These are phyloP conservation scores for Botrytis porri DNA, from an alignment of 2,329 filamentous ascomycete species.

Conservation along the genomic window DNA sequence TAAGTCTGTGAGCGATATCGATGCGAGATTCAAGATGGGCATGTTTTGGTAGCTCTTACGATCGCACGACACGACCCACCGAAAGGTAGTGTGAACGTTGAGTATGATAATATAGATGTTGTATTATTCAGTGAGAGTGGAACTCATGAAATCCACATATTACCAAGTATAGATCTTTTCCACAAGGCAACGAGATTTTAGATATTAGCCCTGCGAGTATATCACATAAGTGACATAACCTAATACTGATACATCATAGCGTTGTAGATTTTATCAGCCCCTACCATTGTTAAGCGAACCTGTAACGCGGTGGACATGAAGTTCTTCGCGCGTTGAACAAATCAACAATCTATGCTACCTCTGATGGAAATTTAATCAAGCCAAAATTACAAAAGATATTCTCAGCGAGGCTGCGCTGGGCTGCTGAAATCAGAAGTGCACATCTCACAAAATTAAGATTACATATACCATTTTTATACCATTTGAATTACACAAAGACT, in stretches of 20 bases:
- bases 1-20: conserved; percentile 6
- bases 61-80: background rate
- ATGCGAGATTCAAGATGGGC: background rate
- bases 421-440: background rate
- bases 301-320: background rate
- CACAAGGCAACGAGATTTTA: conserved; percentile 19
- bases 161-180: conserved; percentile 11
- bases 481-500: background rate
- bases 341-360: background rate
- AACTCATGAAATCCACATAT: conserved; percentile 1
- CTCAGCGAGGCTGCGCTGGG: conserved; percentile 2
- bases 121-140: background rate
- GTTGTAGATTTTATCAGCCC: background rate
- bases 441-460: conserved; percentile 16
- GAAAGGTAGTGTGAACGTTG: background rate
- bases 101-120: background rate
- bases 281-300: conserved; percentile 5
- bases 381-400: background rate
- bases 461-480: conserved; percentile 18
- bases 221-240: conserved; percentile 9
- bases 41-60: background rate
- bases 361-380: background rate
- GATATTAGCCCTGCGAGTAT: conserved; percentile 2
- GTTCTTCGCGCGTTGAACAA: conserved; percentile 3
- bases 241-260: background rate